Base-by-base conservation (phyloP, 2,329 filamentous ascomycete genomes). In the Polychaeton citri region DNA sequence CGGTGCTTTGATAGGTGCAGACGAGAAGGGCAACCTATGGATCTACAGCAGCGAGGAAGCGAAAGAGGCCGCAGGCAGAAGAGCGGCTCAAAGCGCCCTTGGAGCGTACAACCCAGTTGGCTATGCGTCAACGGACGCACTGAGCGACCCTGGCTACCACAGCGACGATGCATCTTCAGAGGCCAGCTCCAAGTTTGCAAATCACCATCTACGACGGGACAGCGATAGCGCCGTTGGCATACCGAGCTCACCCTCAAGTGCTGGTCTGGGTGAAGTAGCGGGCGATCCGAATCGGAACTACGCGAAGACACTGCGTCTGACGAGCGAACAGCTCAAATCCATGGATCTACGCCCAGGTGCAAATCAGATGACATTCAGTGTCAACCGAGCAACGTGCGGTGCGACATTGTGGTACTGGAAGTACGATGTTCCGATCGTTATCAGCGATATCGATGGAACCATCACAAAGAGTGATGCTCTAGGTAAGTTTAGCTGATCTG, bases 41-140 rank as follows among this genome's bases (percentile, higher is more conserved):
- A 96, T 98, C 46, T 98, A 98, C 63, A 90, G 86, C 61, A 96
- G 87, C 50, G 87, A 96, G 58, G 87, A 94, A 53, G 86, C 90
- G 17, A 96, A 95, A 54, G 81, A 90, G 50, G 81, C 82, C 5
- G 88, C 88, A 20, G 79, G 79, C 64, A 78, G 80, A 24, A 68
- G 69, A 48, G 66, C 69, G 2, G 43, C 49, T 32, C 39, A 19
- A 20, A 30, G 43, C 34, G 49, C 64, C 2, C 54, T 76, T 40
- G 64, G 64, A 18, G 62, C 65, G 3, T 60, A 78, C 43, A 64
- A 68, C 34, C 61, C 68, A 3, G 57, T 61, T 9, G 63, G 61
- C 3, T 65, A 76, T 24, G 63, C 74, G 15, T 72, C 74, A 13
- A 73, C 76, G n/a, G 87, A 96, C 59, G 83, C 85, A 20, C 71